Base-by-base conservation (phyloP, 495 filamentous ascomycete species). In the Chaetomium cochliodes region DNA sequence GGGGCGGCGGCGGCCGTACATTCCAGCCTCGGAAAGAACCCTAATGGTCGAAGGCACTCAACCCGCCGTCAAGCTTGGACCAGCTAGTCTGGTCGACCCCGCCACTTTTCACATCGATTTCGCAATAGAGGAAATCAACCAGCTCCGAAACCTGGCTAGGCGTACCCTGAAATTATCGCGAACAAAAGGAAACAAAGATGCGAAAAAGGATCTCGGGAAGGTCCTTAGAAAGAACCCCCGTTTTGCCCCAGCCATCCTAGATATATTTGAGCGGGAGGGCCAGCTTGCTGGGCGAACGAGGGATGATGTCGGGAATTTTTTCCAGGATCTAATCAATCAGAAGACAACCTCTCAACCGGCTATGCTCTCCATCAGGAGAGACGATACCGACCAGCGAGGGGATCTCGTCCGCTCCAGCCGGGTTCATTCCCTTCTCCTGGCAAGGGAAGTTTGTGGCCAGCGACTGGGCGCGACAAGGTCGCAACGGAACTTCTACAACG, bases 51-150 rank as follows among this genome's bases (percentile, higher is more conserved):
- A 60, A 28, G 62, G 62, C 2, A 62, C 49, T 3, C 66, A 66
- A 1, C 46, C 60, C n/a, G 52, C 67, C 23, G 20, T 76, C 5
- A 60, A 62, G 0, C 42, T 68, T 7, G 49, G 55, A 15, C 15
- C 30, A 1, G 18, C 28, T 2, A 15, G 28, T 0, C 61, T 68
- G 6, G 5, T 4, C 7, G 23, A 5, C 0, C 65, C 66, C 41
- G 23, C 49, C 0, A 58, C 51, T 1, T 39, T 78, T 25, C 80
- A 82, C 51, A 76, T 82, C 9, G 80, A 80, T 65, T 80, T 82
- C 33, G 80, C 77, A 56, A 58, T 76, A 33, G 80, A 83, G 63
- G 87, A 90, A 69, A 75, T 79, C 23, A 78, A 81, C 74, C 55
- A 47, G n/a, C 22, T 74, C 0, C 55, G 39, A 3, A 22, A 3